Evolutionary conservation across 2,329 filamentous ascomycete genomes (phyloP).

Genomic region (Calonectria leucothoes): DNA sequence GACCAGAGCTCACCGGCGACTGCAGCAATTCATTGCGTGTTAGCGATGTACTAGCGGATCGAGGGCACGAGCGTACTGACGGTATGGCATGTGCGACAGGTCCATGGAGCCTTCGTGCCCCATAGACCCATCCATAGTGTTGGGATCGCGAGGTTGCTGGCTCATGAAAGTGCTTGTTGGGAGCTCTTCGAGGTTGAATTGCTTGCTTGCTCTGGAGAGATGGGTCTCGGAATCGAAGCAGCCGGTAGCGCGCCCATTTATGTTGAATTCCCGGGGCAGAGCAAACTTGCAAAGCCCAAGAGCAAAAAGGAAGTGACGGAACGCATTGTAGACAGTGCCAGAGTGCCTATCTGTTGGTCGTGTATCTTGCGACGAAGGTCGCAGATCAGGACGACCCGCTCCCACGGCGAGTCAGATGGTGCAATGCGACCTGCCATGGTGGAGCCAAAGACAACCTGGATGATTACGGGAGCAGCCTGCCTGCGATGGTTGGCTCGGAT

Average conservation of each 20-base stretch:
- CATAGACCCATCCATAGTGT: constrained; percentile 28
- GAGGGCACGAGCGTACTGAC: constrained; percentile 29
- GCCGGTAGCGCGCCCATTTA: constrained; percentile 22
- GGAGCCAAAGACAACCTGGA: not conserved
- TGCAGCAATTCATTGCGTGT: not conserved
- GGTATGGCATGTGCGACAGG: constrained; percentile 27
- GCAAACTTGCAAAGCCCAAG: not conserved
- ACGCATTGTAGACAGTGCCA: not conserved
- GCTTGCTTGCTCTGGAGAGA: not conserved
- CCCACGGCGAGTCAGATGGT: not conserved
- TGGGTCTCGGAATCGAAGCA: not conserved
- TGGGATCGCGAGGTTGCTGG: not conserved
- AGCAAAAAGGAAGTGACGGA: not conserved
- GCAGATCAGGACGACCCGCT: not conserved
- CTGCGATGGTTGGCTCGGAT: not conserved
- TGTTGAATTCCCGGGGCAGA: constrained; percentile 7
- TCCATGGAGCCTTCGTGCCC: constrained; percentile 22
- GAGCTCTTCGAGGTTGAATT: too few species aligned
- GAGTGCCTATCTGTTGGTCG: not conserved
- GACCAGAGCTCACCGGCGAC: not conserved
- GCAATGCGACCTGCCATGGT: not conserved
- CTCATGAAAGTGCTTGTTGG: constrained; percentile 24
- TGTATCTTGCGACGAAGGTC: not conserved
- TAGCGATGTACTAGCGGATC: constrained; percentile 16
- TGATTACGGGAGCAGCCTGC: not conserved